Conservation (phyloP, 768 basidiomycete genomes). For the Tylopilus balloui region DNA sequence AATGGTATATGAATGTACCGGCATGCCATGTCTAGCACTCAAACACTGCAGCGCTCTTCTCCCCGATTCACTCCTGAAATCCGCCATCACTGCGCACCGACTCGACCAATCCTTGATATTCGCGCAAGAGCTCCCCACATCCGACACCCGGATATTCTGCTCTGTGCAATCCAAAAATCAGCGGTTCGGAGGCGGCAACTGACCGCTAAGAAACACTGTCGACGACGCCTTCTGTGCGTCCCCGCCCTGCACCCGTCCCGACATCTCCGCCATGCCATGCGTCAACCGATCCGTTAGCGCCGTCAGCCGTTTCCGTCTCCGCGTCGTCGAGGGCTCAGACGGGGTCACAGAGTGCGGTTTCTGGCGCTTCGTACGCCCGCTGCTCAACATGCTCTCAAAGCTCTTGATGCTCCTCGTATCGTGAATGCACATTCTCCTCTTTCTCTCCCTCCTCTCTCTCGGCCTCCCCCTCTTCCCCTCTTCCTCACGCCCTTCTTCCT, state of each 20-base stretch:
- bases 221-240: too few species aligned
- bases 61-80: constrained; percentile 21
- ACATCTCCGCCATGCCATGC: too few species aligned
- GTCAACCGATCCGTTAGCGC: constrained; percentile 37
- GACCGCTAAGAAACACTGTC: constrained; percentile 26
- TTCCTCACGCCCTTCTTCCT: too few species aligned
- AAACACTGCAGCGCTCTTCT: too few species aligned
- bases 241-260: too few species aligned
- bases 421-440: constrained; percentile 3
- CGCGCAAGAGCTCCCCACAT: constrained; percentile 75
- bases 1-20: too few species aligned
- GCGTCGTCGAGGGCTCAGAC: background rate
- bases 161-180: constrained; percentile 69
- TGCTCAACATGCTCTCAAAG: too few species aligned
- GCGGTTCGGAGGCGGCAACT: constrained; percentile 56
- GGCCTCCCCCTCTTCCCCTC: too few species aligned
- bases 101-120: constrained; percentile 78
- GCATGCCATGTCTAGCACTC: too few species aligned
- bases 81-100: constrained; percentile 54
- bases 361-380: too few species aligned
- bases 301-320: constrained; percentile 50
- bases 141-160: constrained; percentile 76
- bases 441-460: constrained; percentile 25
- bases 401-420: too few species aligned
- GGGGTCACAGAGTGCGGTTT: too few species aligned